Percentiles rank a stretch among this genome's conserved stretches.
phyloP scores from a whole-genome alignment of 345 rosid genomes.

The Euphorbia peplus region DNA sequence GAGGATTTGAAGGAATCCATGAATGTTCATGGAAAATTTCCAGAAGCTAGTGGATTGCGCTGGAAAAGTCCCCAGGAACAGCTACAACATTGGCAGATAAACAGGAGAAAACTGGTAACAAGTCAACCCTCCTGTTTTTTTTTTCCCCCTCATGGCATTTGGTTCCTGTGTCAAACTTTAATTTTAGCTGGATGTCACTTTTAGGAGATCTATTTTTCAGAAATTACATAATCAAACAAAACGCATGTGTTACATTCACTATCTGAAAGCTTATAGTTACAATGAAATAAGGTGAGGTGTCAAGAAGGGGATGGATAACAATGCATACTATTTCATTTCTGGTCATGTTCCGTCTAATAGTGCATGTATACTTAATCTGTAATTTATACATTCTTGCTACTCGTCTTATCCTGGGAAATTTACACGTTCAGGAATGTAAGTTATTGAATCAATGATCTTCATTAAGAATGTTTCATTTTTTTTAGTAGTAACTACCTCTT shows the following conservation, averaged over 20 bases:
- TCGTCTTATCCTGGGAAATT: not conserved
- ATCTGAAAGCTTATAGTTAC: not conserved
- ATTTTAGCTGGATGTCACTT: not conserved
- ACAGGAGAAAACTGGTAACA: slow-evolving; percentile 78
- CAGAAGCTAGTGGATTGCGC: slow-evolving; percentile 55
- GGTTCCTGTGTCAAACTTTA: not conserved
- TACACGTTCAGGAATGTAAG: not conserved
- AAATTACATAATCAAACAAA: not conserved
- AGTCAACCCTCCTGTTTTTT: slow-evolving; percentile 9
- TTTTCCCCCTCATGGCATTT: slow-evolving; percentile 5
- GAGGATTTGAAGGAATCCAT: slow-evolving; percentile 58
- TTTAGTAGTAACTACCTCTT: not conserved
- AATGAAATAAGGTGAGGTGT: not conserved
- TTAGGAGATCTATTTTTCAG: not conserved
- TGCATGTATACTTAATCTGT: not conserved
- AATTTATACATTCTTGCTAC: not conserved
- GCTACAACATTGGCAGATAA: slow-evolving; percentile 86
- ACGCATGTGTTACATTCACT: not conserved
- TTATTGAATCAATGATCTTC: not conserved
- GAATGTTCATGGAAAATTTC: slow-evolving; percentile 53
- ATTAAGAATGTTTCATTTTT: not conserved
- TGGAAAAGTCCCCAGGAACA: slow-evolving; percentile 86
- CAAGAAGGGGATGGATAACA: not conserved
- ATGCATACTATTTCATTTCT: not conserved
- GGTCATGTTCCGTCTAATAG: not conserved